Conservation (phyloP, 164 flowering plant species). For the Malania oleifera region DNA sequence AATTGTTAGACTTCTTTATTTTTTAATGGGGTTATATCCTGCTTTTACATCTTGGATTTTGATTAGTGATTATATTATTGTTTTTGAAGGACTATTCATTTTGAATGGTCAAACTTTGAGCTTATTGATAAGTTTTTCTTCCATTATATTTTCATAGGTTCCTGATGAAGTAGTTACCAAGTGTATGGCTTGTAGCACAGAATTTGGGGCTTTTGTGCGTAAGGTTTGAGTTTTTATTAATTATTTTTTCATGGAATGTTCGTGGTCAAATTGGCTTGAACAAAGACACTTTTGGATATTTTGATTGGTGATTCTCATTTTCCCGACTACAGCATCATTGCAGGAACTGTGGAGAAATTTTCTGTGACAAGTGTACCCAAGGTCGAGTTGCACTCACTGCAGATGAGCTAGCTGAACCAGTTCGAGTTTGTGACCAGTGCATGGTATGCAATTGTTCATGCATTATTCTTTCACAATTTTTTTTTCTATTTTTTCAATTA, state of each 20-base stretch:
- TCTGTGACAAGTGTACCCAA: constrained; percentile 94
- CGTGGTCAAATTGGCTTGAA: too few species aligned
- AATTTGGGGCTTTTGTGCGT: neutral
- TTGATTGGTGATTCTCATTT: too few species aligned
- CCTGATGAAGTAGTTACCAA: constrained; percentile 1
- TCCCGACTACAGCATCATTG: constrained; percentile 99
- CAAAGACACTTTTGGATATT: too few species aligned
- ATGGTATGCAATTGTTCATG: constrained; percentile 30
- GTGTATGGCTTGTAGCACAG: neutral
- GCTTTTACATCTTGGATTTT: too few species aligned
- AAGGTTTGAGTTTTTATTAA: neutral
- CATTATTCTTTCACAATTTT: neutral
- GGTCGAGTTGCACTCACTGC: constrained; percentile 89
- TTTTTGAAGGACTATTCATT: too few species aligned
- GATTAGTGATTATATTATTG: too few species aligned
- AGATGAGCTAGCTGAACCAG: constrained; percentile 82
- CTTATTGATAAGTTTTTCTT: too few species aligned
- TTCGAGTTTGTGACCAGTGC: constrained; percentile 95
- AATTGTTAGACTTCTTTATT: too few species aligned
- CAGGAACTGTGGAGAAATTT: constrained; percentile 96
- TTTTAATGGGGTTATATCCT: too few species aligned
- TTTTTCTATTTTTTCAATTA: too few species aligned
- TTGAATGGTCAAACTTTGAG: too few species aligned
- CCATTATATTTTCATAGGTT: neutral
- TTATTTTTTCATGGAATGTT: too few species aligned